phyloP scores from a whole-genome alignment of 2,329 filamentous ascomycete genomes.

The Colletotrichum magnum region DNA sequence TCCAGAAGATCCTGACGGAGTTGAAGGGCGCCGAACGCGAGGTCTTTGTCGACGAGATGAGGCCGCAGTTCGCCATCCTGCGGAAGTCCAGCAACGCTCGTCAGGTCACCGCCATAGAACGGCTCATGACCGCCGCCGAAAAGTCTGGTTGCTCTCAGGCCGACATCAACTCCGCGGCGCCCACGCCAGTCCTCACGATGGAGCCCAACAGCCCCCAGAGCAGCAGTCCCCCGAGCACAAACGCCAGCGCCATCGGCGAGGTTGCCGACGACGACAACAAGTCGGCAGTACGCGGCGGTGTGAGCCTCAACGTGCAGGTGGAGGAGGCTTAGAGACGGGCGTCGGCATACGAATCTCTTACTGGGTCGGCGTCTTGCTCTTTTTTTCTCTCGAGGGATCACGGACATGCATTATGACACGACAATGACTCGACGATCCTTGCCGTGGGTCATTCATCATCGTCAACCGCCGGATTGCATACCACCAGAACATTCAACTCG shows the following conservation, averaged over 20 bases:
- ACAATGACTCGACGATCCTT: conserved; percentile 28
- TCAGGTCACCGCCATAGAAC: conserved; percentile 76
- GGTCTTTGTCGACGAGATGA: conserved; percentile 74
- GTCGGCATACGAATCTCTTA: background rate
- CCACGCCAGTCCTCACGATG: conserved; percentile 77
- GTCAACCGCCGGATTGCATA: conserved; percentile 11
- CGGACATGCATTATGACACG: conserved; percentile 35
- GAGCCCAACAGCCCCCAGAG: conserved; percentile 79
- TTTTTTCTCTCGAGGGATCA: conserved; percentile 27
- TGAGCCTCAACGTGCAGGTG: conserved; percentile 46
- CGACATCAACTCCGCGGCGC: conserved; percentile 66
- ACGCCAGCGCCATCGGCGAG: conserved; percentile 66
- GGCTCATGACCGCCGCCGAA: conserved; percentile 57
- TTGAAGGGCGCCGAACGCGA: conserved; percentile 73
- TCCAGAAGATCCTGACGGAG: conserved; percentile 85
- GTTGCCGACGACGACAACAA: conserved; percentile 48
- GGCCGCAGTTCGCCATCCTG: conserved; percentile 71
- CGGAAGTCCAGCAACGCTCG: conserved; percentile 77
- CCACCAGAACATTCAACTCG: conserved; percentile 22
- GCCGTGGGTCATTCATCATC: background rate
- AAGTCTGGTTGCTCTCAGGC: conserved; percentile 36
- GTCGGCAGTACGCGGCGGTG: conserved; percentile 40
- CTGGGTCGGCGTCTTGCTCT: conserved; percentile 28
- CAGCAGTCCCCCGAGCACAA: conserved; percentile 75
- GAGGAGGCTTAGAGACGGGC: conserved; percentile 47